Evolutionary conservation across 306 rosid species (phyloP).

Genomic region (Sophora flavescens): DNA sequence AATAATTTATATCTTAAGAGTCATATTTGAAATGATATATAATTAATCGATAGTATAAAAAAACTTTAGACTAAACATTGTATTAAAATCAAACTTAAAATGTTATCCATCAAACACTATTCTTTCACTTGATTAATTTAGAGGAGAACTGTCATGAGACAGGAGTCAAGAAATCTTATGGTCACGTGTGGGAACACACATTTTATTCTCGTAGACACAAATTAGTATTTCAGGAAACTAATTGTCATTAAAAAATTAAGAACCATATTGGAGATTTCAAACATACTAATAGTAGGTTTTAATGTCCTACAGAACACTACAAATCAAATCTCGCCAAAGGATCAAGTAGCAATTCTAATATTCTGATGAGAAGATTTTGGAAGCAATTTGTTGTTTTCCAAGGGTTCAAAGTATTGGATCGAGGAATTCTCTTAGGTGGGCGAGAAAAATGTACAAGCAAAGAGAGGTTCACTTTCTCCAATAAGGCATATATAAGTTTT

Average conservation of each 20-base stretch:
- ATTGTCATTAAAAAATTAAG: not conserved
- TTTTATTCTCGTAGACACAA: not conserved
- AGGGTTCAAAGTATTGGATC: conserved; percentile 10
- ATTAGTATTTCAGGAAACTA: not conserved
- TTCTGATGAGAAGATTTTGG: not conserved
- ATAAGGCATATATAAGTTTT: not conserved
- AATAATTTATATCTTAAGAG: no score
- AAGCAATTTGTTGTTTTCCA: conserved; percentile 6
- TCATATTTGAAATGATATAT: no score
- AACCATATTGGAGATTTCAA: not conserved
- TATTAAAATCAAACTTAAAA: no score
- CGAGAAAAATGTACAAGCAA: conserved; percentile 20
- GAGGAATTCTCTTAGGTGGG: not conserved
- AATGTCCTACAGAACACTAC: not conserved
- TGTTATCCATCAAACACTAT: not conserved
- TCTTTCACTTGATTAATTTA: not conserved
- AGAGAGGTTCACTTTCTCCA: not conserved
- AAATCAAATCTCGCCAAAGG: not conserved
- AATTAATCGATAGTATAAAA: no score
- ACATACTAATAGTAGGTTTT: not conserved
- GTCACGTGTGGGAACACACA: not conserved
- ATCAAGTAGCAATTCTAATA: conserved; percentile 8
- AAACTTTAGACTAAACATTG: no score
- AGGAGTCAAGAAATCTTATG: not conserved
- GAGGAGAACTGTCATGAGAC: not conserved